A percentile compares a stretch with the other conserved stretches of the same genome.
These are phyloP conservation scores for Ophiocordyceps robertsii DNA, from an alignment of 2,329 filamentous ascomycete species.

Conservation along the genomic window DNA sequence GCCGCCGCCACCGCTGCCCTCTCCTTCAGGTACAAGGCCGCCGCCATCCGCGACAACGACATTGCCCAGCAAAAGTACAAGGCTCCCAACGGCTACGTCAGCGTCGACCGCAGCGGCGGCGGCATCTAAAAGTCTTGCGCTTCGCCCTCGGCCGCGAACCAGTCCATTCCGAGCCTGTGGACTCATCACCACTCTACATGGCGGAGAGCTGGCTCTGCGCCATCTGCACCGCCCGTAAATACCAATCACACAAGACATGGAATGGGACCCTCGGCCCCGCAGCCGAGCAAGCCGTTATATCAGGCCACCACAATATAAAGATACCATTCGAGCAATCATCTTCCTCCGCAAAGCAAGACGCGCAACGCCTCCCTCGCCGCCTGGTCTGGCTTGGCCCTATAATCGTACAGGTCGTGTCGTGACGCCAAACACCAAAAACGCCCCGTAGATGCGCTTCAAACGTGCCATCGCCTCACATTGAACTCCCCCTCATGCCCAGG, in stretches of 20 bases:
- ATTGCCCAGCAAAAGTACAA: conserved; percentile 23
- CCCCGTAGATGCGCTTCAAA: neutral
- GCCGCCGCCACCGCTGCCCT: conserved; percentile 13
- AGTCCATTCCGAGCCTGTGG: no score
- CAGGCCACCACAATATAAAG: neutral
- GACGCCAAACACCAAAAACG: neutral
- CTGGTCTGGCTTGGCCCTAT: neutral
- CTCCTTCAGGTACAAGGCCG: conserved; percentile 20
- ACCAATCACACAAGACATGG: no score
- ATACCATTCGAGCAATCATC: neutral
- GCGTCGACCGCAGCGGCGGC: conserved; percentile 37
- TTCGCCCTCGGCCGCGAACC: no score
- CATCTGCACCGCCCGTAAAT: no score
- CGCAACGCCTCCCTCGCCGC: neutral
- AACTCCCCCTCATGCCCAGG: conserved; percentile 24
- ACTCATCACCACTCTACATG: no score
- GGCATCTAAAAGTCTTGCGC: conserved; percentile 17
- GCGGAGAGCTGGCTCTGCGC: no score
- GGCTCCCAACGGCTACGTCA: conserved; percentile 30
- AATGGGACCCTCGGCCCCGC: no score
- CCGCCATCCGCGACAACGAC: conserved; percentile 27
- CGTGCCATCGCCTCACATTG: conserved; percentile 17
- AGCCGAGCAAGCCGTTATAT: no score
- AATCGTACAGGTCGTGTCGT: neutral
- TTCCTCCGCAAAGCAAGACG: neutral